Base-by-base conservation (phyloP, 1,139 yeast species). In the Nakaseomyces nivariensis region DNA sequence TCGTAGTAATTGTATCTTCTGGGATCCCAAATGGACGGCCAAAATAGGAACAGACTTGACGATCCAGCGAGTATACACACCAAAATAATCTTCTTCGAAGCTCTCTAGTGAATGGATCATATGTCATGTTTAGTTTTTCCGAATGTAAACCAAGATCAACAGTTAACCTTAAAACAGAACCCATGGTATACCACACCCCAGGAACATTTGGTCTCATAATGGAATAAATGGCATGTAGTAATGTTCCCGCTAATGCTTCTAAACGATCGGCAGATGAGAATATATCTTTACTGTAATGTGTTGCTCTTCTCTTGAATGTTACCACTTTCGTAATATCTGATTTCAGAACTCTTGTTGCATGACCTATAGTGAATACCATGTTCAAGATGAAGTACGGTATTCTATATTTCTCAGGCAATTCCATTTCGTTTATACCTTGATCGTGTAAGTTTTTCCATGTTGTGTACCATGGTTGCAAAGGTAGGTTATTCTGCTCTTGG, bases 131-230 rank as follows among this genome's bases (percentile, higher is more conserved):
- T 27, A 69, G 51, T 54, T 70, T 67, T 55, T 80, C 95, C 37
- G 81, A 79, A 64, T 88, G 96, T 5, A 89, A 70, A 1, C 95
- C 96, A 53, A 89, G 67, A 64, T 88, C 96, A 27, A 88, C 86
- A 58, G 94, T 82, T 48, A 87, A 67, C 51, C 96, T 73, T 47
- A 87, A 67, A 0, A 92, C 92, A 5, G 87, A 78, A 0, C 96
- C 96, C 54, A 87, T 71, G 1, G 86, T 79, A 61, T 87, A 87
- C 97, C 97, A 89, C n/a, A 87, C 87, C 1, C 96, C 94, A 0
- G 96, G 96, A 4, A 80, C 78, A 1, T 85, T 78, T 0, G 90
- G 89, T 54, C 88, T 71, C 89, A 83, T 74, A 26, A 79, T 74
- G 1, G 95, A 81, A 61, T 85, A 89, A 4, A 82, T 63, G 0